A percentile compares a stretch with the other conserved stretches of the same genome.
phyloP scores from a whole-genome alignment of 2,329 filamentous ascomycete species.

The Trichoderma sp. region DNA sequence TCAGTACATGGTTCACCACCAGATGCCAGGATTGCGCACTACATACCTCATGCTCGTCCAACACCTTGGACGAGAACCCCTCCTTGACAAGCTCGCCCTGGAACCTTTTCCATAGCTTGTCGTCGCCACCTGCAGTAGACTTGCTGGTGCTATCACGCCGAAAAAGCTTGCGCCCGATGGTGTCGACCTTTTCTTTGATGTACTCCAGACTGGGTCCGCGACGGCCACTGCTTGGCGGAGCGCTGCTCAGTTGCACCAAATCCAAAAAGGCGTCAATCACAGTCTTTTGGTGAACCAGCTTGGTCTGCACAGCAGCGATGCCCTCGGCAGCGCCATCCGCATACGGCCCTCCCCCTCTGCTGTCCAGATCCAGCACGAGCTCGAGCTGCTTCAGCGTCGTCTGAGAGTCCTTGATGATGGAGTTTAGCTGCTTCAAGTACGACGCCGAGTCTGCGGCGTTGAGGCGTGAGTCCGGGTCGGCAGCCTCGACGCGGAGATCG shows the following conservation, averaged over 20 bases:
- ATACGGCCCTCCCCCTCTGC: constrained; percentile 34
- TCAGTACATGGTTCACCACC: not conserved
- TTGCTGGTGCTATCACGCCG: constrained; percentile 44
- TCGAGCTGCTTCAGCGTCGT: constrained; percentile 58
- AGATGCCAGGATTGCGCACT: not conserved
- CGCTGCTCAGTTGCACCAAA: constrained; percentile 56
- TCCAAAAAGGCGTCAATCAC: constrained; percentile 59
- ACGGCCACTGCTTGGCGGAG: constrained; percentile 42
- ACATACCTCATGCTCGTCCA: constrained; percentile 59
- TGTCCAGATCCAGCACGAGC: constrained; percentile 52
- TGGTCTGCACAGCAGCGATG: constrained; percentile 46
- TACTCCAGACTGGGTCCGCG: constrained; percentile 47
- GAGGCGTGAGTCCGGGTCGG: constrained; percentile 58
- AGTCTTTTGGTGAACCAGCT: constrained; percentile 54
- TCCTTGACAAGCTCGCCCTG: constrained; percentile 58
- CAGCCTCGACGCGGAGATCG: constrained; percentile 59
- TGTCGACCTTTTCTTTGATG: constrained; percentile 63
- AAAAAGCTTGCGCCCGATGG: constrained; percentile 55
- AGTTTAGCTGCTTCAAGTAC: constrained; percentile 52
- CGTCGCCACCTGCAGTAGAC: constrained; percentile 49
- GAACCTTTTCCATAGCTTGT: constrained; percentile 61
- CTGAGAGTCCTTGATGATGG: constrained; percentile 58
- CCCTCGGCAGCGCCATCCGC: constrained; percentile 41
- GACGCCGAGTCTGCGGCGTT: constrained; percentile 46
- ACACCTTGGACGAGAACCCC: constrained; percentile 58